Percentiles rank a stretch among this genome's conserved stretches.
Evolutionary conservation across 2,329 filamentous ascomycete species (phyloP).

Genomic region (Tothia fuscella): DNA sequence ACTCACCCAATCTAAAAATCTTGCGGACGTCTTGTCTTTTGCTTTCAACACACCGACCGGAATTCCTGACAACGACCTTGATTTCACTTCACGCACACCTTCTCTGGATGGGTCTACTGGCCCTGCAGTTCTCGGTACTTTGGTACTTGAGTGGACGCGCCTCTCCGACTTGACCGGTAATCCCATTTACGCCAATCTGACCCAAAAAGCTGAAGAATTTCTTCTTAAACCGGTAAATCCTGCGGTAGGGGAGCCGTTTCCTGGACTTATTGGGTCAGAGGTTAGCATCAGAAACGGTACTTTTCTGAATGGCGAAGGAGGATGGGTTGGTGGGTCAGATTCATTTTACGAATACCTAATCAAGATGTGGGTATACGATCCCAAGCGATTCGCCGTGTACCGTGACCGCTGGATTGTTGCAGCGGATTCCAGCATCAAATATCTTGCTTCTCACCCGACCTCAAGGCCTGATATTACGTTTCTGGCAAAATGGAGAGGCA

Average conservation of each 20-base stretch:
- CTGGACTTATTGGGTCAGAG: conserved; percentile 59
- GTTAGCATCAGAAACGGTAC: conserved; percentile 53
- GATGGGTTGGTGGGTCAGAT: conserved; percentile 68
- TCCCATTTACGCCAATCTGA: conserved; percentile 51
- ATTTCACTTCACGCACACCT: conserved; percentile 32
- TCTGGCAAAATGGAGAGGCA: conserved; percentile 45
- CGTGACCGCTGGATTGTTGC: conserved; percentile 64
- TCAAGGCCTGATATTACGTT: conserved; percentile 61
- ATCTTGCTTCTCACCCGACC: conserved; percentile 57
- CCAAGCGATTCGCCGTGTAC: conserved; percentile 49
- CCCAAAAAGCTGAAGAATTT: conserved; percentile 56
- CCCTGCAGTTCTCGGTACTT: conserved; percentile 63
- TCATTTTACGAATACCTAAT: conserved; percentile 84
- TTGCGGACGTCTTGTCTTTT: conserved; percentile 63
- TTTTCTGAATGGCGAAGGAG: conserved; percentile 56
- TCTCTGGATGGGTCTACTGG: conserved; percentile 40
- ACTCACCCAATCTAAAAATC: conserved; percentile 52
- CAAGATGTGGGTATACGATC: conserved; percentile 81
- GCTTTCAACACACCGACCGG: conserved; percentile 68
- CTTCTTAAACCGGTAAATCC: conserved; percentile 53
- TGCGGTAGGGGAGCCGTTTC: conserved; percentile 54
- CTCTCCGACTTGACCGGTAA: conserved; percentile 65
- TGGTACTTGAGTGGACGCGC: conserved; percentile 75
- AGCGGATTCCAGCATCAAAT: conserved; percentile 60
- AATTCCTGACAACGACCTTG: conserved; percentile 58